Conservation (phyloP, 768 basidiomycete genomes). For the Calocybe cyanea region DNA sequence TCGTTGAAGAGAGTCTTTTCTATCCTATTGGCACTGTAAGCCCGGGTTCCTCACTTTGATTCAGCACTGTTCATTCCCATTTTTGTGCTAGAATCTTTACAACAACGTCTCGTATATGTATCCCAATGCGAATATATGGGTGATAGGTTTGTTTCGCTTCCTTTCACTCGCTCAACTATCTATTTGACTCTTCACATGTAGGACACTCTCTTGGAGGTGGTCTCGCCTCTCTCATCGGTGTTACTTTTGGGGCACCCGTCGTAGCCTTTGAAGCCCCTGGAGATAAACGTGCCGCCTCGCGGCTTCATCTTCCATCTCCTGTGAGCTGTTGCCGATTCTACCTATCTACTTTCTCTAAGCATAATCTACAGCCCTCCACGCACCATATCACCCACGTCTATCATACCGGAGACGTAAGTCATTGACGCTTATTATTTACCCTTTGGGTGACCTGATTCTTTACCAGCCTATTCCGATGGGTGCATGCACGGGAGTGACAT, state of each 20-base stretch:
- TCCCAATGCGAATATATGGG: conserved; percentile 86
- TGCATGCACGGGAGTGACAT: conserved; percentile 67
- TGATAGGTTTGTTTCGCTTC: conserved; percentile 46
- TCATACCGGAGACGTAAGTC: conserved; percentile 76
- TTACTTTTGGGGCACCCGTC: conserved; percentile 89
- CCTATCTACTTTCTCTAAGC: background rate
- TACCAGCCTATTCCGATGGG: conserved; percentile 84
- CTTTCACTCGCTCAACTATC: background rate
- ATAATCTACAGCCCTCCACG: conserved; percentile 49
- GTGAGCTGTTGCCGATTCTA: conserved; percentile 39
- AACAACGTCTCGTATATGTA: conserved; percentile 91
- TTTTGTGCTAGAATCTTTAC: conserved; percentile 71
- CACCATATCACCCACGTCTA: conserved; percentile 85
- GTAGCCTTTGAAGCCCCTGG: conserved; percentile 87
- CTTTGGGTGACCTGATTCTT: conserved; percentile 1
- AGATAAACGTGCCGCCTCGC: conserved; percentile 63
- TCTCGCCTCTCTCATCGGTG: conserved; percentile 77
- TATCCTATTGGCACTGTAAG: conserved; percentile 83
- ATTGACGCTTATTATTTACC: background rate
- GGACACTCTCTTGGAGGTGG: conserved; percentile 85
- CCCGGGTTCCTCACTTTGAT: conserved; percentile 11
- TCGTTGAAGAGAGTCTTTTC: conserved; percentile 81
- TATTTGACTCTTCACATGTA: background rate
- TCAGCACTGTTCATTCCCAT: no score
- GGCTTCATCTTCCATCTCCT: conserved; percentile 85